Percentiles rank a stretch among this genome's conserved stretches.
Evolutionary conservation across 495 filamentous ascomycete genomes (phyloP).

Genomic region (Lindgomyces ingoldianus): DNA sequence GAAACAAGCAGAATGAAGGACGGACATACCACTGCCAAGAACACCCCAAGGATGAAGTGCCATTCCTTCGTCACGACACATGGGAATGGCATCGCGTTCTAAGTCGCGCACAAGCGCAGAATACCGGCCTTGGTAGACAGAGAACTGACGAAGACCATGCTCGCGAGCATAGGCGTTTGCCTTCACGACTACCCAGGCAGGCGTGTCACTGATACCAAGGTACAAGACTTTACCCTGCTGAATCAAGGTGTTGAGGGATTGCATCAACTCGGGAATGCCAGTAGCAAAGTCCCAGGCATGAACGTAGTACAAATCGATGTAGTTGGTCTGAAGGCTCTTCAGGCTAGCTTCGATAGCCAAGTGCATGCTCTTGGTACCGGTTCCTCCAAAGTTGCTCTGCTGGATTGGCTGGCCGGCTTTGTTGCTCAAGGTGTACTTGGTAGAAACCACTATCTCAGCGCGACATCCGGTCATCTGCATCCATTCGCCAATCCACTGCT

Average conservation of each 20-base stretch:
- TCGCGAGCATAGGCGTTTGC: slow-evolving; percentile 41
- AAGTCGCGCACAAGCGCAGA: slow-evolving; percentile 48
- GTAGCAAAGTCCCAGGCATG: slow-evolving; percentile 48
- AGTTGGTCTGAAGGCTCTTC: slow-evolving; percentile 63
- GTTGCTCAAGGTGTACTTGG: slow-evolving; percentile 71
- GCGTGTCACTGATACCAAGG: slow-evolving; percentile 45
- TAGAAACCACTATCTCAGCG: slow-evolving; percentile 68
- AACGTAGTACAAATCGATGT: slow-evolving; percentile 57
- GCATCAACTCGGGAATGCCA: slow-evolving; percentile 46
- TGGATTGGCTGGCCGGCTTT: too few species aligned
- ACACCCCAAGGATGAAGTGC: slow-evolving; percentile 45
- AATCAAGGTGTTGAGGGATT: slow-evolving; percentile 41
- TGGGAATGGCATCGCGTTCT: slow-evolving; percentile 58
- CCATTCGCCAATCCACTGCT: slow-evolving; percentile 77
- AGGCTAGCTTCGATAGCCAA: slow-evolving; percentile 56
- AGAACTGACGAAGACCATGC: slow-evolving; percentile 60
- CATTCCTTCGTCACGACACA: slow-evolving; percentile 43
- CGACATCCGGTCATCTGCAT: slow-evolving; percentile 55
- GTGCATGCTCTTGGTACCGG: slow-evolving; percentile 56
- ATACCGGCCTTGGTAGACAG: slow-evolving; percentile 66
- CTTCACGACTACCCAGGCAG: slow-evolving; percentile 44
- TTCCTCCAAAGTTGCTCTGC: too few species aligned
- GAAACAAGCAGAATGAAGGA: too few species aligned
- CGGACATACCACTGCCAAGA: slow-evolving; percentile 43
- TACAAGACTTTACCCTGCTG: slow-evolving; percentile 45